Evolutionary conservation across 2,329 filamentous ascomycete genomes (phyloP).

Genomic region (Zymoseptoria passerinii): DNA sequence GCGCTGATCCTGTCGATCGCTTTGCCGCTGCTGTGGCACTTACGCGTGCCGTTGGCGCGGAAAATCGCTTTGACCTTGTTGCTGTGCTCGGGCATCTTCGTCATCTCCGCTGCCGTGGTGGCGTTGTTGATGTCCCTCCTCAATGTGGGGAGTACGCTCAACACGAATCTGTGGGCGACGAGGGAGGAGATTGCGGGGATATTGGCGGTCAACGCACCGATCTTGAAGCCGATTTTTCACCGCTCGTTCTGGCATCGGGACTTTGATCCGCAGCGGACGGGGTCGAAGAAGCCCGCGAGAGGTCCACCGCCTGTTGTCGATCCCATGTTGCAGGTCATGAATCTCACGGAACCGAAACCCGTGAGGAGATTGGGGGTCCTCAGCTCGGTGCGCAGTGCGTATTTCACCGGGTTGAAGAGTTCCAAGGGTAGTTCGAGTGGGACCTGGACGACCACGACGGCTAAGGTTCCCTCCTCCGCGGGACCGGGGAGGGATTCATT

Average conservation of each 20-base stretch:
- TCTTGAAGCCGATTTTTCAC: slow-evolving; percentile 22
- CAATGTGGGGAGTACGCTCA: slow-evolving; percentile 24
- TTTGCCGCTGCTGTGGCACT: slow-evolving; percentile 29
- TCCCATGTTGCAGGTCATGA: background rate
- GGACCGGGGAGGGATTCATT: background rate
- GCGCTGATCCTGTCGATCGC: slow-evolving; percentile 28
- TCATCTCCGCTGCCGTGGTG: slow-evolving; percentile 31
- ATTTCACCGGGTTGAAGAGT: background rate
- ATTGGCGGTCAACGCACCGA: slow-evolving; percentile 31
- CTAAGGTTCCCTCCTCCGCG: background rate
- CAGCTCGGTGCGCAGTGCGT: background rate
- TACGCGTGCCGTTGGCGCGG: slow-evolving; percentile 25
- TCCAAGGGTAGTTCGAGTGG: background rate
- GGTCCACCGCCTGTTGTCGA: background rate
- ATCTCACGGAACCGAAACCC: background rate
- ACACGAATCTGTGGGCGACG: slow-evolving; percentile 34
- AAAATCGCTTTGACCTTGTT: slow-evolving; percentile 30
- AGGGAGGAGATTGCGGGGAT: slow-evolving; percentile 33
- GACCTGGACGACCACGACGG: background rate
- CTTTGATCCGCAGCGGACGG: background rate
- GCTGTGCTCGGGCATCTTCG: slow-evolving; percentile 30
- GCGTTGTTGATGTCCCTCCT: slow-evolving; percentile 28
- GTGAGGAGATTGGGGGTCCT: background rate
- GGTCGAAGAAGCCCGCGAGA: background rate
- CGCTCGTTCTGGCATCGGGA: background rate